Conservation (phyloP, 2,329 filamentous ascomycete genomes). For the Hyphodiscus sp. region DNA sequence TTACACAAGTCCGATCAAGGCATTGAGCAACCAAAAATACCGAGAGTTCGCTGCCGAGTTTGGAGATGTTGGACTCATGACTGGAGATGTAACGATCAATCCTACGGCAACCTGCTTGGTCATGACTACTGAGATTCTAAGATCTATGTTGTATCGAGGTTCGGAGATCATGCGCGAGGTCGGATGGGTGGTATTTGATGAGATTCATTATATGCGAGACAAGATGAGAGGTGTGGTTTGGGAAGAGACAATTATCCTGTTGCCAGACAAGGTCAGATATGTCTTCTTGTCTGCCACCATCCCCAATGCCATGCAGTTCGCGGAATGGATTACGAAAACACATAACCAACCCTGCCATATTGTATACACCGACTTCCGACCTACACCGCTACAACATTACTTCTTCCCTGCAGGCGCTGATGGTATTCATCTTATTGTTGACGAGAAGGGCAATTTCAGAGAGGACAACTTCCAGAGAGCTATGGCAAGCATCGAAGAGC, state of each 20-base stretch:
- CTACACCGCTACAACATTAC: constrained; percentile 94
- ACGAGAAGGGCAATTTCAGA: constrained; percentile 93
- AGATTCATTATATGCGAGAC: constrained; percentile 97
- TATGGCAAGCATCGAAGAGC: constrained; percentile 83
- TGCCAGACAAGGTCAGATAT: constrained; percentile 97
- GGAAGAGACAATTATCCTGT: constrained; percentile 97
- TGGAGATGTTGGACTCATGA: constrained; percentile 96
- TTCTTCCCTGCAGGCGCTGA: constrained; percentile 91
- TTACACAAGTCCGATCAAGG: constrained; percentile 99
- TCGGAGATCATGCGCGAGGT: constrained; percentile 99
- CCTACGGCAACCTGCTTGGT: constrained; percentile 95
- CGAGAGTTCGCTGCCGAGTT: constrained; percentile 94
- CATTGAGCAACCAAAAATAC: constrained; percentile 97
- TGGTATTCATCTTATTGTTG: constrained; percentile 89
- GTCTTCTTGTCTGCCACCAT: constrained; percentile 98
- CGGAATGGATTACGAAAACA: constrained; percentile 98
- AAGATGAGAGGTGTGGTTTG: constrained; percentile 92
- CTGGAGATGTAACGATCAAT: constrained; percentile 98
- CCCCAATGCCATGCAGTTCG: constrained; percentile 97
- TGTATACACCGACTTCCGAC: constrained; percentile 97
- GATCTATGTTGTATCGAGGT: constrained; percentile 95
- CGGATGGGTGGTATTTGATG: constrained; percentile 96
- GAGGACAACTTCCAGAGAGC: constrained; percentile 97
- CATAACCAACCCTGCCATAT: constrained; percentile 98
- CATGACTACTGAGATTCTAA: constrained; percentile 99